Percentiles rank a stretch among this genome's conserved stretches.
Conservation (phyloP, 257 asterid genomes). For the Phtheirospermum japonicum region DNA sequence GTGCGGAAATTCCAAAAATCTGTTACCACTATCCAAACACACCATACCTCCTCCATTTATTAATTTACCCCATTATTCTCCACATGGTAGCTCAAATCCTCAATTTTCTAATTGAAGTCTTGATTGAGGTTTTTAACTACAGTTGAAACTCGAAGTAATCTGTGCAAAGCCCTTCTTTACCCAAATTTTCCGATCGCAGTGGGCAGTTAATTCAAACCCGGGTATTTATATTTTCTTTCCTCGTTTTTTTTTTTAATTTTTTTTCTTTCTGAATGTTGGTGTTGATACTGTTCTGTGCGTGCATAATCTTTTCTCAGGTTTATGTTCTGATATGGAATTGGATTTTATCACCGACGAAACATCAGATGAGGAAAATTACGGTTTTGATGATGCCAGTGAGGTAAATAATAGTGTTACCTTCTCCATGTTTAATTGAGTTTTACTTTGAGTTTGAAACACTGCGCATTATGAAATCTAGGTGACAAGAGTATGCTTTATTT, state of each 20-base stretch:
- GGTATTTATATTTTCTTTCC: neutral
- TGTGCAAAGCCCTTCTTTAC: neutral
- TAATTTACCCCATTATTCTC: neutral
- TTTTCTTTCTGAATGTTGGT: neutral
- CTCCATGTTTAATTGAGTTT: conserved; percentile 1
- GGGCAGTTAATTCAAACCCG: neutral
- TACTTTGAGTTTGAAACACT: conserved; percentile 2
- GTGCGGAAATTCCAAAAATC: neutral
- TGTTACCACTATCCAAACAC: conserved; percentile 16
- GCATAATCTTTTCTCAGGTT: conserved; percentile 28
- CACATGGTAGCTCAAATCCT: too few species aligned
- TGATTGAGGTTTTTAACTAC: conserved; percentile 24
- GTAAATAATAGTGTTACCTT: conserved; percentile 34
- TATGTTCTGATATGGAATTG: conserved; percentile 63
- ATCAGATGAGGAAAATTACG: conserved; percentile 61
- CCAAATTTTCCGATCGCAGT: conserved; percentile 1
- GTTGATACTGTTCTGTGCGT: conserved; percentile 1
- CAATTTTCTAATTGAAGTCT: neutral
- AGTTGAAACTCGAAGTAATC: conserved; percentile 26
- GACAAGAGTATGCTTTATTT: conserved; percentile 18
- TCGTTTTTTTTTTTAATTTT: neutral
- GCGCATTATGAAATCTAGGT: conserved; percentile 14
- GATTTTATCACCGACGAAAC: conserved; percentile 59
- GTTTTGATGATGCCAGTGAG: conserved; percentile 53
- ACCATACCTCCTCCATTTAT: neutral